Percentiles rank a stretch among this genome's conserved stretches.
These are phyloP conservation scores for Setaria italica DNA, from an alignment of 202 grass and related monocot genomes.

Conservation along the genomic window DNA sequence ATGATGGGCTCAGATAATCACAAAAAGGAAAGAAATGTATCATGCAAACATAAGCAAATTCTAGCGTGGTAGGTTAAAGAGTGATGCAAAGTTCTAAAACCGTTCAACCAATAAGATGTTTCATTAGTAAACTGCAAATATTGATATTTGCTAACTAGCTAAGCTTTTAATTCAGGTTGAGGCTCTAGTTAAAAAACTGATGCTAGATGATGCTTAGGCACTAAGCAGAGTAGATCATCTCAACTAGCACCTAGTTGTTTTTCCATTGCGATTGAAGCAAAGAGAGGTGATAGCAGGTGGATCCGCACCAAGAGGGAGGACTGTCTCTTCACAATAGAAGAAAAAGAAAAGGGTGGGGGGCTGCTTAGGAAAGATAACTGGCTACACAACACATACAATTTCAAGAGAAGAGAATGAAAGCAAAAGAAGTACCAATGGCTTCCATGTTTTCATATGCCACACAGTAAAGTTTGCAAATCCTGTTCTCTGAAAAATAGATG, in stretches of 20 bases:
- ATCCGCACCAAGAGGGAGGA: conserved; percentile 93
- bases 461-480: conserved; percentile 91
- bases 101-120: neutral
- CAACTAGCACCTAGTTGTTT: conserved; percentile 35
- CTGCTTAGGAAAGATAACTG: conserved; percentile 23
- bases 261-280: conserved; percentile 98
- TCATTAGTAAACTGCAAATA: conserved; percentile 14
- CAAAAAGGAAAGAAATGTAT: neutral
- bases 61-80: conserved; percentile 16
- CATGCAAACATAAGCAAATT: conserved; percentile 22
- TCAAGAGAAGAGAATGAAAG: conserved; percentile 41
- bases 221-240: neutral
- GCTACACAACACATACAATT: conserved; percentile 23
- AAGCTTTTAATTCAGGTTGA: neutral
- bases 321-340: conserved; percentile 77
- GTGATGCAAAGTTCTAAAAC: conserved; percentile 9
- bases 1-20: conserved; percentile 14
- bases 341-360: conserved; percentile 3
- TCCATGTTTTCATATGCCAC: conserved; percentile 98
- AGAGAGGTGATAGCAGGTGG: conserved; percentile 92
- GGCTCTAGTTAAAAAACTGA: neutral
- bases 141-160: neutral
- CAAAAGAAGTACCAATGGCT: conserved; percentile 74
- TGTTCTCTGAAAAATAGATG: conserved; percentile 73
- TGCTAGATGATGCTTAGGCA: neutral